phyloP scores from a whole-genome alignment of 768 basidiomycete species.

The Trametes maxima region DNA sequence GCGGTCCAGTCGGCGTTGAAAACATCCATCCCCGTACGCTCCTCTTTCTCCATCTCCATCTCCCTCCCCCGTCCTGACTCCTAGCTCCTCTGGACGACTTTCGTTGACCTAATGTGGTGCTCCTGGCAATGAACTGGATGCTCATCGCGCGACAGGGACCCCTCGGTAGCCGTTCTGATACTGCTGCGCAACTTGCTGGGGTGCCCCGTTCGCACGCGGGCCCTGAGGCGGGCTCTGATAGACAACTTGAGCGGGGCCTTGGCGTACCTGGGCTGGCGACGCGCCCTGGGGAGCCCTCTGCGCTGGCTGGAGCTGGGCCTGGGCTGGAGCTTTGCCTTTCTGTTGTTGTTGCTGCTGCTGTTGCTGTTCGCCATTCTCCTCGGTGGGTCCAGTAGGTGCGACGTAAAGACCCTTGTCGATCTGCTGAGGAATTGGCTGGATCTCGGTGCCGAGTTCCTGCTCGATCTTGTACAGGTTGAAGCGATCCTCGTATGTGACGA shows the following conservation, averaged over 20 bases:
- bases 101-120: neutral
- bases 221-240: conserved; percentile 34
- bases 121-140: neutral
- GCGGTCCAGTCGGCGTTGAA: conserved; percentile 16
- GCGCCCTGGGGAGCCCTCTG: conserved; percentile 14
- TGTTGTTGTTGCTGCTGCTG: conserved; percentile 39
- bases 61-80: neutral
- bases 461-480: conserved; percentile 99
- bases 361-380: conserved; percentile 49
- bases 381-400: conserved; percentile 57
- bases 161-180: conserved; percentile 33
- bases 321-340: conserved; percentile 28
- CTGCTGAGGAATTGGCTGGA: conserved; percentile 87
- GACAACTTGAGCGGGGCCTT: conserved; percentile 32
- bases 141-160: conserved; percentile 34
- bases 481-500: conserved; percentile 96
- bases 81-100: neutral
- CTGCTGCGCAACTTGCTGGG: conserved; percentile 22
- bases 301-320: conserved; percentile 38
- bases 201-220: conserved; percentile 31
- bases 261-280: conserved; percentile 26
- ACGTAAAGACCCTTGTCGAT: conserved; percentile 96
- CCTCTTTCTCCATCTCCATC: conserved; percentile 1
- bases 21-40: conserved; percentile 18
- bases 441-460: conserved; percentile 98